Evolutionary conservation across 495 filamentous ascomycete genomes (phyloP), one percentile per base, ranked within the genome.

Genomic region (Hyaloscypha finlandica): DNA sequence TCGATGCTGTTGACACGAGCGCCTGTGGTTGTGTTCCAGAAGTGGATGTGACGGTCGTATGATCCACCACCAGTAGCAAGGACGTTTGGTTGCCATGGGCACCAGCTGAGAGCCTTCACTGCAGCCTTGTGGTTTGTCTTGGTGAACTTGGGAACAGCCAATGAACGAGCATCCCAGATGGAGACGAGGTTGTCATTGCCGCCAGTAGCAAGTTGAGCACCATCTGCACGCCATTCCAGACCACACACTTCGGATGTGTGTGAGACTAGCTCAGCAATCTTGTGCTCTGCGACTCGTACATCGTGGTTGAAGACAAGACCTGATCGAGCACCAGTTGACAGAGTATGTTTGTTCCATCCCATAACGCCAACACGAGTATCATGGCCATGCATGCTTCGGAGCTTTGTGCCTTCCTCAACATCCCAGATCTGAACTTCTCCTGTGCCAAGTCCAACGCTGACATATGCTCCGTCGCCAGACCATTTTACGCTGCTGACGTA

Each of bases 341-440:
- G 85, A 60, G 94, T 89, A 77, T 97, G 95, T 83, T 97, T 97
- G 82, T 90, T 96, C 95, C 95, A 99, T 70, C 93, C 93, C 92
- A 97, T 96, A 58, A 97, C 94, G 71, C 93, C 92, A 65, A 99
- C 95, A 48, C 95, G 95, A 31, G 93, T 91, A 70, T 97, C 95
- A 73, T 99, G 95, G 59, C 94, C 96, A 74, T 91, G 89, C 95
- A 99, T 99, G 82, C 92, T 97, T 73, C 95, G 93, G 45, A 98
- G 88, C 85, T 97, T 97, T 71, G 86, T 88, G 35, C 91, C 89
- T 73, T 99, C 95, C 70, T 97, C 92, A 29, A 97, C 95, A 71
- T 99, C 95, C 95, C 95, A 99, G 76, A 99, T 99, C 78, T 99
- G 95, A 51, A 98, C 92, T 74, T 99, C 95, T 67, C 95, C 95